phyloP scores from a whole-genome alignment of 1,284 basidiomycete genomes.

The Cystobasidiaceae sp. region DNA sequence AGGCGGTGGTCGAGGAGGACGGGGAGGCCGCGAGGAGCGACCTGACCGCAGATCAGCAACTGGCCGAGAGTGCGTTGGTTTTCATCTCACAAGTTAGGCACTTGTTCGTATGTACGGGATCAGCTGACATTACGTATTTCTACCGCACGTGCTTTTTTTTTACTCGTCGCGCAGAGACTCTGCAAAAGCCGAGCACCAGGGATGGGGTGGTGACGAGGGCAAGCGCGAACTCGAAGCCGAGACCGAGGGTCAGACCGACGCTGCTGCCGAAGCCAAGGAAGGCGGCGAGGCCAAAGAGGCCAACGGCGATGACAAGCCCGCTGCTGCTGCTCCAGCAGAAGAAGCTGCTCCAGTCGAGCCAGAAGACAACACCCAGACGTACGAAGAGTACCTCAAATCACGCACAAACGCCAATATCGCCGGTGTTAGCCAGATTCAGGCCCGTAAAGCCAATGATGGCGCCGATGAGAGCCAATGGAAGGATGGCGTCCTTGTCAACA shows the following conservation, averaged over 20 bases:
- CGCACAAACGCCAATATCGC: constrained; percentile 34
- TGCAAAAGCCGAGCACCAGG: constrained; percentile 35
- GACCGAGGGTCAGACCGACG: constrained; percentile 24
- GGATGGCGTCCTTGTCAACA: constrained; percentile 28
- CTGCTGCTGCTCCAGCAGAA: constrained; percentile 33
- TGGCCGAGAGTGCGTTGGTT: constrained; percentile 18
- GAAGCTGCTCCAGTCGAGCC: constrained; percentile 37
- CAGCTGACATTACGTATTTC: background rate
- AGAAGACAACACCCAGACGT: constrained; percentile 44
- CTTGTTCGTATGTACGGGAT: too few relatives aligned
- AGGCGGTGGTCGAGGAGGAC: constrained; percentile 20
- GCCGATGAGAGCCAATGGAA: constrained; percentile 38
- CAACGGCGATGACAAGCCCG: constrained; percentile 32
- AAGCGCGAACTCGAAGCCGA: constrained; percentile 35
- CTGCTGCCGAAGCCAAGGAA: constrained; percentile 18
- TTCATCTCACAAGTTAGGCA: background rate
- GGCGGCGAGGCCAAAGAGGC: too few relatives aligned
- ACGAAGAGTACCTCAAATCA: constrained; percentile 43
- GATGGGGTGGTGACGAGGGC: constrained; percentile 35
- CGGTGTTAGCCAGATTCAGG: constrained; percentile 35
- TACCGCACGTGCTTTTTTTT: background rate
- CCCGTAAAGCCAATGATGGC: constrained; percentile 42
- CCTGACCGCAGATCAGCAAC: constrained; percentile 25
- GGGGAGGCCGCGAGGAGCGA: constrained; percentile 10
- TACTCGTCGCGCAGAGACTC: constrained; percentile 25